Evolutionary conservation across 2,329 filamentous ascomycete genomes (phyloP).

Genomic region (Diaporthe batatas): DNA sequence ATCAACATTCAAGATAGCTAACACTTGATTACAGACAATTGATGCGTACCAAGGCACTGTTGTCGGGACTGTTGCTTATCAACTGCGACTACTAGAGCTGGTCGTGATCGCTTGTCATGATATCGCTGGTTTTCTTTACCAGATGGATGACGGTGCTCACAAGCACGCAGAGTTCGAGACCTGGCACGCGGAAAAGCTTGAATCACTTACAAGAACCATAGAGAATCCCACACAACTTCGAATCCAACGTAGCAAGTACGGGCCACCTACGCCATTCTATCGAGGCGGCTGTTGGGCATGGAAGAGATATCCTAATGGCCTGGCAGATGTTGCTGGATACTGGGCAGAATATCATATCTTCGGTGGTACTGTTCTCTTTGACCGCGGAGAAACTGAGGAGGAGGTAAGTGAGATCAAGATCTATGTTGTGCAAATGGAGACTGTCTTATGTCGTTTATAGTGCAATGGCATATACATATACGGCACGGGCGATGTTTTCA

Average conservation of each 20-base stretch:
- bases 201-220: conserved; percentile 44
- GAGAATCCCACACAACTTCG: conserved; percentile 17
- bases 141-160: conserved; percentile 44
- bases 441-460: not conserved
- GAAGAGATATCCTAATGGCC: conserved; percentile 49
- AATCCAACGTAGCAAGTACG: conserved; percentile 18
- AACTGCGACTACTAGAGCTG: conserved; percentile 50
- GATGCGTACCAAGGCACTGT: conserved; percentile 45
- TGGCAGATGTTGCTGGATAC: conserved; percentile 49
- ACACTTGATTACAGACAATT: conserved; percentile 44
- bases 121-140: conserved; percentile 47
- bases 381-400: conserved; percentile 6
- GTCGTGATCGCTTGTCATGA: conserved; percentile 49
- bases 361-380: conserved; percentile 47
- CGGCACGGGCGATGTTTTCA: not conserved
- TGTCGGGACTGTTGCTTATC: conserved; percentile 46
- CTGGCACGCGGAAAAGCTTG: conserved; percentile 11
- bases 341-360: conserved; percentile 50
- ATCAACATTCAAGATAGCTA: not conserved
- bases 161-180: conserved; percentile 44
- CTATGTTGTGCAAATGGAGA: not conserved
- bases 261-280: conserved; percentile 47
- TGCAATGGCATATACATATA: conserved; percentile 22
- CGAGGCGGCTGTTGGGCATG: conserved; percentile 47
- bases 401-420: conserved; percentile 1